A percentile compares a stretch with the other conserved stretches of the same genome.
Evolutionary conservation across 441 rosid genomes (phyloP).

Genomic region (Melastoma candidum): DNA sequence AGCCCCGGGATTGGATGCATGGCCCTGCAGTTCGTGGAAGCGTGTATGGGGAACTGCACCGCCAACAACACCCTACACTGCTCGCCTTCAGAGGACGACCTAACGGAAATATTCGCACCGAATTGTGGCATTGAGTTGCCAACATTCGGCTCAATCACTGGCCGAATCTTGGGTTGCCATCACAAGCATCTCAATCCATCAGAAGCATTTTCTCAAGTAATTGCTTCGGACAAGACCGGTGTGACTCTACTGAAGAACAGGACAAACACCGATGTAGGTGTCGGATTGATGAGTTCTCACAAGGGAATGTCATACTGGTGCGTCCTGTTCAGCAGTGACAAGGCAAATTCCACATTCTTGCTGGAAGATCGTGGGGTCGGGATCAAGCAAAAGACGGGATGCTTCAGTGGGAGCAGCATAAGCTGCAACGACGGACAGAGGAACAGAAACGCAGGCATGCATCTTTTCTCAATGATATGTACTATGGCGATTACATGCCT

Average conservation of each 20-base stretch:
- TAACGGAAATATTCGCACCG: constrained; percentile 72
- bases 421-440: constrained; percentile 47
- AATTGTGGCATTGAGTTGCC: constrained; percentile 82
- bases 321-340: constrained; percentile 49
- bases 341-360: constrained; percentile 18
- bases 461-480: constrained; percentile 13
- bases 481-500: constrained; percentile 12
- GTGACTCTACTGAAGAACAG: constrained; percentile 38
- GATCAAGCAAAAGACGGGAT: constrained; percentile 45
- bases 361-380: too few species aligned
- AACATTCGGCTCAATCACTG: constrained; percentile 59
- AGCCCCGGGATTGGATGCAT: constrained; percentile 94
- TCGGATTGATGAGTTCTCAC: constrained; percentile 54
- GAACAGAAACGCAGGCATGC: constrained; percentile 13
- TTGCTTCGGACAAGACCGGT: constrained; percentile 40
- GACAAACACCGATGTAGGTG: constrained; percentile 35
- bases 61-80: constrained; percentile 41
- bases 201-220: constrained; percentile 47
- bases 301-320: constrained; percentile 69
- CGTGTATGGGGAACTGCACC: constrained; percentile 36
- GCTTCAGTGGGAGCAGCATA: constrained; percentile 62
- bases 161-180: constrained; percentile 66
- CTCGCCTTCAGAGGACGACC: constrained; percentile 61
- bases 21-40: constrained; percentile 56
- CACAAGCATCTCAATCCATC: constrained; percentile 47